Conservation (phyloP, 192 early-diverging fungal genomes). For the Lobosporangium transversale region DNA sequence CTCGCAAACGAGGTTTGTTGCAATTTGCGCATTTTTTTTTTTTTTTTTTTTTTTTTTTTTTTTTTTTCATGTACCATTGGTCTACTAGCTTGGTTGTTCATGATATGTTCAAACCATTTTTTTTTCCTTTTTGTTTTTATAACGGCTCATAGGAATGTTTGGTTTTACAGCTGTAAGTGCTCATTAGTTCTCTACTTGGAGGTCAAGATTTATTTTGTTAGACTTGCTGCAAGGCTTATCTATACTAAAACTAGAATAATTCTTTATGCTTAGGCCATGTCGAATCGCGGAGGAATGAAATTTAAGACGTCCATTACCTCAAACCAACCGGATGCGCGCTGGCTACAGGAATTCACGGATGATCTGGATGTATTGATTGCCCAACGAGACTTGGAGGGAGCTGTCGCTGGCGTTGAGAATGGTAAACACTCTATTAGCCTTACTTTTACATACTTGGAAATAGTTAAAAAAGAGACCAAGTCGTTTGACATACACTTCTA, state of each 20-base stretch:
- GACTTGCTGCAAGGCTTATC: too few species aligned
- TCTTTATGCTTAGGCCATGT: slow-evolving; percentile 22
- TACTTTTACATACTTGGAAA: too few species aligned
- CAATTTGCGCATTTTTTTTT: neutral
- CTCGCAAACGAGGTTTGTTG: slow-evolving; percentile 31
- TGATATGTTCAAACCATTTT: neutral
- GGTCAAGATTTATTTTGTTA: neutral
- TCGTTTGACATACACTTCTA: too few species aligned
- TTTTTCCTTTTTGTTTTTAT: neutral
- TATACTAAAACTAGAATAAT: neutral
- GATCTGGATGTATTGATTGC: slow-evolving; percentile 95
- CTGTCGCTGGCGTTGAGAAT: slow-evolving; percentile 76
- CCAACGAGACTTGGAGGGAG: slow-evolving; percentile 87
- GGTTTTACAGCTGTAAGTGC: slow-evolving; percentile 32
- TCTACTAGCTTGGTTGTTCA: too few species aligned
- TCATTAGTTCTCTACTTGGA: neutral
- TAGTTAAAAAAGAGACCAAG: too few species aligned
- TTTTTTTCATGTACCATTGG: neutral
- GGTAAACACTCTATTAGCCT: slow-evolving; percentile 28
- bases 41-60: neutral
- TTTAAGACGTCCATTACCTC: slow-evolving; percentile 29
- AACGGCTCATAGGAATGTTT: slow-evolving; percentile 18
- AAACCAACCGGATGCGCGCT: slow-evolving; percentile 55
- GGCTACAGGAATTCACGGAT: slow-evolving; percentile 83
- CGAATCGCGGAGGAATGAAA: slow-evolving; percentile 40